Evolutionary conservation across 2,329 filamentous ascomycete genomes (phyloP).

Genomic region (Pleoardoris graminearum): DNA sequence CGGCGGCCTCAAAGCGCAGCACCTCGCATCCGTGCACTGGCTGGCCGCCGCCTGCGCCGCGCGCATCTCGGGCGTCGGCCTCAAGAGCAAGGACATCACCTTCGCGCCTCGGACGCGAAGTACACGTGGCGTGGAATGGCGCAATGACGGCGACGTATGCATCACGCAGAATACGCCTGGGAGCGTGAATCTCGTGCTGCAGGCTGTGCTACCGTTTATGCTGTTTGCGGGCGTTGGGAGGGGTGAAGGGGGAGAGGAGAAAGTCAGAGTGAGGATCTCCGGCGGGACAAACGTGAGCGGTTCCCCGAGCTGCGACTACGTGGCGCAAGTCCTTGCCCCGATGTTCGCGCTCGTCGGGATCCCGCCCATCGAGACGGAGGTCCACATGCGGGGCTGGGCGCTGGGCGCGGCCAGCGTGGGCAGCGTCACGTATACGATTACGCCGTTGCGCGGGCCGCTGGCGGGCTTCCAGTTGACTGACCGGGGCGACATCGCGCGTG

Average conservation of each 20-base stretch:
- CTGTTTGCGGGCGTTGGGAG: conserved; percentile 44
- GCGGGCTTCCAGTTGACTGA: conserved; percentile 43
- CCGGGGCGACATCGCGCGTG: conserved; percentile 28
- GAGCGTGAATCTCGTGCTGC: conserved; percentile 59
- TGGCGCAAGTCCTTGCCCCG: conserved; percentile 59
- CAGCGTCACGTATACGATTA: conserved; percentile 54
- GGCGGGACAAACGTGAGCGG: conserved; percentile 63
- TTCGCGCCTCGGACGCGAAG: conserved; percentile 34
- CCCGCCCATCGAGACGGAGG: conserved; percentile 47
- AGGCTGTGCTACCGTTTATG: conserved; percentile 63
- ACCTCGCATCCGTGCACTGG: conserved; percentile 59
- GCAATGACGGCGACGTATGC: conserved; percentile 34
- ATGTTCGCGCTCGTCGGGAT: conserved; percentile 57
- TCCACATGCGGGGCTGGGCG: conserved; percentile 59
- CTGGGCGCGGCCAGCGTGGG: conserved; percentile 53
- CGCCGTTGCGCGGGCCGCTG: conserved; percentile 42
- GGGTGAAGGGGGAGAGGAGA: conserved; percentile 2
- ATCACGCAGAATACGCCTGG: conserved; percentile 51
- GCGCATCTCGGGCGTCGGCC: conserved; percentile 43
- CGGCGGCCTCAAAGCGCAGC: conserved; percentile 61
- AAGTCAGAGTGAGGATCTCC: conserved; percentile 50
- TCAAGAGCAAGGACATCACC: conserved; percentile 48
- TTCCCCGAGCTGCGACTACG: conserved; percentile 61
- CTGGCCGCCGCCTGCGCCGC: conserved; percentile 56
- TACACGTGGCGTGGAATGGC: neutral